Conservation (phyloP, 306 rosid genomes). For the Psophocarpus tetragonolobus region DNA sequence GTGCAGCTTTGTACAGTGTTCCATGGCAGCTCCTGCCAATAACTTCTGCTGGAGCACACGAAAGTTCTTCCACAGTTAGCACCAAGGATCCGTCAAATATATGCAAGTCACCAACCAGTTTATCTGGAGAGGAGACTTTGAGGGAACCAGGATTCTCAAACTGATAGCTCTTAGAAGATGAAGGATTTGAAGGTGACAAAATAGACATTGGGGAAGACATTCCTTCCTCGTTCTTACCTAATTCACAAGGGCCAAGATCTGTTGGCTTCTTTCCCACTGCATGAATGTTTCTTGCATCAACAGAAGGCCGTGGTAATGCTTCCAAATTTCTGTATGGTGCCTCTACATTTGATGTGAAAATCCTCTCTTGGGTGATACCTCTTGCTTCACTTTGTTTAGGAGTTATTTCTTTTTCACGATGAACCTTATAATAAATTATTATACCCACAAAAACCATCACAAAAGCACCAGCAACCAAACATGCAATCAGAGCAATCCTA, state of each 20-base stretch:
- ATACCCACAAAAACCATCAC: conserved; percentile 50
- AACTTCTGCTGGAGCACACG: conserved; percentile 72
- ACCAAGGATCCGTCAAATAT: conserved; percentile 64
- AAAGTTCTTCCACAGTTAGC: conserved; percentile 77
- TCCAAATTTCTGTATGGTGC: conserved; percentile 44
- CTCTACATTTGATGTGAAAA: conserved; percentile 40
- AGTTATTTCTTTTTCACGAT: conserved; percentile 32
- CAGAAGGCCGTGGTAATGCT: conserved; percentile 35
- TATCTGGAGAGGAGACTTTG: conserved; percentile 58
- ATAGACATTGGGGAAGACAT: conserved; percentile 55
- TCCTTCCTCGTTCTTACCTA: conserved; percentile 47
- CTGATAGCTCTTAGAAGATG: conserved; percentile 56
- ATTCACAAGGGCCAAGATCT: conserved; percentile 38
- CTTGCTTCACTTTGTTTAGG: conserved; percentile 44
- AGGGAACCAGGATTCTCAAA: conserved; percentile 48
- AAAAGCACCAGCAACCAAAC: conserved; percentile 52
- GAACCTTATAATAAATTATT: conserved; percentile 45
- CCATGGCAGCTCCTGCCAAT: conserved; percentile 84
- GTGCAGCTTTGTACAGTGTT: conserved; percentile 71
- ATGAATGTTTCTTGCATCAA: conserved; percentile 32
- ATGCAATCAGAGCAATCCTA: conserved; percentile 58
- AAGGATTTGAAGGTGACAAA: conserved; percentile 59
- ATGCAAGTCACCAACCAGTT: conserved; percentile 63
- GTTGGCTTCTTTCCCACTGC: conserved; percentile 38
- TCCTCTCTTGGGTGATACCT: conserved; percentile 38